Conservation (phyloP, 345 rosid species). For the Leavenworthia alabamica region DNA sequence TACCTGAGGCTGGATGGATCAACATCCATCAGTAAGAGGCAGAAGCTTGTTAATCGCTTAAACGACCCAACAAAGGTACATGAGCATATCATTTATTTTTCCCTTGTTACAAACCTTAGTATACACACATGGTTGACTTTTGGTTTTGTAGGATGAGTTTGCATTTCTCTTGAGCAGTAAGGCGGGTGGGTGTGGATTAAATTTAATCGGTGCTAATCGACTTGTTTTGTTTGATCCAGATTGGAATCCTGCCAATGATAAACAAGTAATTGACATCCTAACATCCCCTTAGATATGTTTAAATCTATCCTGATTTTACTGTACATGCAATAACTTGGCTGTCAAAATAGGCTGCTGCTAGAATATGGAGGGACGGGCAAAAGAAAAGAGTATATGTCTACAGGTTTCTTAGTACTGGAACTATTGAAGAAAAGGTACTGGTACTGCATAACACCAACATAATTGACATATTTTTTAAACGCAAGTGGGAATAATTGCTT, state of each 20-base stretch:
- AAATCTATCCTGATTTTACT: conserved; percentile 19
- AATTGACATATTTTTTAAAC: background rate
- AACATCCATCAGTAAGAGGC: conserved; percentile 93
- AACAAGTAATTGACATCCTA: conserved; percentile 53
- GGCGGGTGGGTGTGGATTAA: conserved; percentile 99
- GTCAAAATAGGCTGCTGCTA: conserved; percentile 85
- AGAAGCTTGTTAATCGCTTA: conserved; percentile 80
- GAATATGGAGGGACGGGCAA: conserved; percentile 99
- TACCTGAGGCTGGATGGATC: conserved; percentile 87
- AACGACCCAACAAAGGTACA: conserved; percentile 80
- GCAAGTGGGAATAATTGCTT: background rate
- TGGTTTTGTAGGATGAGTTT: conserved; percentile 75
- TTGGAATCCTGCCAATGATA: conserved; percentile 99
- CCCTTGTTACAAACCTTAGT: conserved; percentile 8
- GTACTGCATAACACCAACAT: conserved; percentile 29
- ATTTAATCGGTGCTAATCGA: conserved; percentile 90
- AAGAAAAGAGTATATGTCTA: conserved; percentile 94
- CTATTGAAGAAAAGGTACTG: conserved; percentile 97
- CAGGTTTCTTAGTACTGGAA: conserved; percentile 92
- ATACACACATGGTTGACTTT: conserved; percentile 1
- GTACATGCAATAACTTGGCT: conserved; percentile 16
- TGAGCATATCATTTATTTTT: background rate
- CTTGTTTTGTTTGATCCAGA: conserved; percentile 96
- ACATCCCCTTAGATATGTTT: background rate
- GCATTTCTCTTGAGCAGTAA: conserved; percentile 96